A percentile compares a stretch with the other conserved stretches of the same genome.
These are phyloP conservation scores for Penicillium cosmopolitanum DNA, from an alignment of 495 filamentous ascomycete species.

Conservation along the genomic window DNA sequence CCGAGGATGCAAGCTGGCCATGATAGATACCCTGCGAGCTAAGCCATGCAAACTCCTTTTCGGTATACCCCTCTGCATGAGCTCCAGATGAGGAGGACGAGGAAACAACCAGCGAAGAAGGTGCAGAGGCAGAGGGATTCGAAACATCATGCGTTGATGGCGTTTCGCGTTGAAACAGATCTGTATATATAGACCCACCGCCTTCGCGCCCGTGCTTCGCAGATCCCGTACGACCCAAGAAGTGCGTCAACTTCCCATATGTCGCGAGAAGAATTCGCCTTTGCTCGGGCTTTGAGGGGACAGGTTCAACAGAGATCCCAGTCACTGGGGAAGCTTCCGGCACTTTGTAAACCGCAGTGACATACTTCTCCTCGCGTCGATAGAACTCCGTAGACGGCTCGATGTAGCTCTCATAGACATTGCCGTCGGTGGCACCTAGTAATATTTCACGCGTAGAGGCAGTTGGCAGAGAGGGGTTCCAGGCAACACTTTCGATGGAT, in stretches of 20 bases:
- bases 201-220: conserved; percentile 72
- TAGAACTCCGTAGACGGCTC: conserved; percentile 94
- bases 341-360: conserved; percentile 77
- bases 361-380: conserved; percentile 88
- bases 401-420: conserved; percentile 93
- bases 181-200: conserved; percentile 77
- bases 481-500: conserved; percentile 84
- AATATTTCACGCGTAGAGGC: conserved; percentile 95
- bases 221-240: conserved; percentile 70
- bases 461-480: conserved; percentile 96
- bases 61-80: conserved; percentile 50
- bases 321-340: conserved; percentile 76
- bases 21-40: conserved; percentile 85
- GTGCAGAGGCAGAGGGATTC: conserved; percentile 54
- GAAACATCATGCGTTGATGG: conserved; percentile 72
- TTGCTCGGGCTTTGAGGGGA: conserved; percentile 67
- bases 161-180: conserved; percentile 84
- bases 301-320: conserved; percentile 77
- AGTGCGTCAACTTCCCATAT: conserved; percentile 72
- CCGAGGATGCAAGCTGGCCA: conserved; percentile 63
- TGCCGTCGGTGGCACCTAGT: conserved; percentile 87
- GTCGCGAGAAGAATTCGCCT: conserved; percentile 79
- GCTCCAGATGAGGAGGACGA: conserved; percentile 65
- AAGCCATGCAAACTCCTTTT: conserved; percentile 88
- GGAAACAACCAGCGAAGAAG: conserved; percentile 71